Conservation (phyloP, 1,284 basidiomycete species). For the Leccinum holopus region DNA sequence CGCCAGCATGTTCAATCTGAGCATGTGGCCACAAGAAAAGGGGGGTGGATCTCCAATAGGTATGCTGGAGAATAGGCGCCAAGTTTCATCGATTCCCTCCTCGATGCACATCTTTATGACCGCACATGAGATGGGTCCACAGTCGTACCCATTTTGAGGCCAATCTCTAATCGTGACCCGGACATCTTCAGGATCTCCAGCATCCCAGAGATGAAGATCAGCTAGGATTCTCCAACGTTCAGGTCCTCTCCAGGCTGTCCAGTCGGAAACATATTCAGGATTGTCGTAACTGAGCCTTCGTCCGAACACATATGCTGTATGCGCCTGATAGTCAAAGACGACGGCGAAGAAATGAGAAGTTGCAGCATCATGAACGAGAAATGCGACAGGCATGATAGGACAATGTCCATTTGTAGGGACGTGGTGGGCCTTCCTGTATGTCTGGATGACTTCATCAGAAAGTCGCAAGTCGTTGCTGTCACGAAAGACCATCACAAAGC, state of each 20-base stretch:
- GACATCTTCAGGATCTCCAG: background rate
- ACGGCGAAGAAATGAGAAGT: conserved; percentile 11
- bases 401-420: background rate
- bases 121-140: conserved; percentile 6
- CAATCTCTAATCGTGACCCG: background rate
- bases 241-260: conserved; percentile 6
- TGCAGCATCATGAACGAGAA: background rate
- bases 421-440: conserved; percentile 1
- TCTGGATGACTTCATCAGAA: background rate
- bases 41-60: background rate
- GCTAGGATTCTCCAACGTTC: conserved; percentile 8
- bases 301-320: conserved; percentile 7
- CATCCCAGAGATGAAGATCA: conserved; percentile 7
- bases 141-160: conserved; percentile 14
- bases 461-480: background rate
- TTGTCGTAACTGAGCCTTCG: background rate
- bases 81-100: background rate
- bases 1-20: conserved; percentile 3
- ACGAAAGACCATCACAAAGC: background rate
- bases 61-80: background rate
- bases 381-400: background rate
- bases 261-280: background rate
- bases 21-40: conserved; percentile 10
- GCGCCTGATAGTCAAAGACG: conserved; percentile 4
- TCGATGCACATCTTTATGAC: conserved; percentile 5